Conservation (phyloP, 2,329 filamentous ascomycete species). For the Claviceps humidiphila region DNA sequence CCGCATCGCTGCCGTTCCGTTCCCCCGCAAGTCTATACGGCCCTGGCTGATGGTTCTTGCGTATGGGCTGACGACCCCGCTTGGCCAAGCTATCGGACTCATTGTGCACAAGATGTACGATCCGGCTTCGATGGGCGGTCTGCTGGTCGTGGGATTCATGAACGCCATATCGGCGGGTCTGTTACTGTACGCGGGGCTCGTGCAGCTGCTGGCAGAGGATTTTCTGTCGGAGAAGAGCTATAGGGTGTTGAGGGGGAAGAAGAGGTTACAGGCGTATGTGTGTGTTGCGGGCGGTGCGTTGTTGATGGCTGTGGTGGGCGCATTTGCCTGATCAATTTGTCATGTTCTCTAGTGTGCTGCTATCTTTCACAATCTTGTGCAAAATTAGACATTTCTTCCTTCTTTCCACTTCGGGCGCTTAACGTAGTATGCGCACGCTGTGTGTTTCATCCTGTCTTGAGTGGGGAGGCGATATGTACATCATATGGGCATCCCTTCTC, state of each 20-base stretch:
- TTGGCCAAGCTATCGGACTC: constrained; percentile 74
- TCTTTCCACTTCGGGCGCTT: neutral
- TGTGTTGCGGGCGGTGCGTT: constrained; percentile 50
- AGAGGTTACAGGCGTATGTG: constrained; percentile 47
- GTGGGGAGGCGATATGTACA: too few species aligned
- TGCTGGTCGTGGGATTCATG: constrained; percentile 76
- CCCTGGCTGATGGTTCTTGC: constrained; percentile 76
- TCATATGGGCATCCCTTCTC: too few species aligned
- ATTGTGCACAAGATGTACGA: constrained; percentile 69
- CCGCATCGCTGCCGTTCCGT: constrained; percentile 72
- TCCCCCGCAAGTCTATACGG: constrained; percentile 56
- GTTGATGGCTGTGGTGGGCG: constrained; percentile 59
- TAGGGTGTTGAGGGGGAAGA: constrained; percentile 47
- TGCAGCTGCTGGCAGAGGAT: constrained; percentile 75
- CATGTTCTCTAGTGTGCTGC: neutral
- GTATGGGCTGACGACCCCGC: constrained; percentile 64
- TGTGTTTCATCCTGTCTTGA: too few species aligned
- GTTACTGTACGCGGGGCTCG: constrained; percentile 68
- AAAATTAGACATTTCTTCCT: neutral
- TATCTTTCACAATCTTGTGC: neutral
- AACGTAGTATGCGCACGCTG: too few species aligned
- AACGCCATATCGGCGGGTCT: constrained; percentile 75
- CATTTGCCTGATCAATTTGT: constrained; percentile 43
- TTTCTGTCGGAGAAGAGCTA: constrained; percentile 69
- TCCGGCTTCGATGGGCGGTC: constrained; percentile 52